A percentile compares a stretch with the other conserved stretches of the same genome.
phyloP scores from a whole-genome alignment of 371 early-diverging fungal genomes.

The Mucor piriformis region DNA sequence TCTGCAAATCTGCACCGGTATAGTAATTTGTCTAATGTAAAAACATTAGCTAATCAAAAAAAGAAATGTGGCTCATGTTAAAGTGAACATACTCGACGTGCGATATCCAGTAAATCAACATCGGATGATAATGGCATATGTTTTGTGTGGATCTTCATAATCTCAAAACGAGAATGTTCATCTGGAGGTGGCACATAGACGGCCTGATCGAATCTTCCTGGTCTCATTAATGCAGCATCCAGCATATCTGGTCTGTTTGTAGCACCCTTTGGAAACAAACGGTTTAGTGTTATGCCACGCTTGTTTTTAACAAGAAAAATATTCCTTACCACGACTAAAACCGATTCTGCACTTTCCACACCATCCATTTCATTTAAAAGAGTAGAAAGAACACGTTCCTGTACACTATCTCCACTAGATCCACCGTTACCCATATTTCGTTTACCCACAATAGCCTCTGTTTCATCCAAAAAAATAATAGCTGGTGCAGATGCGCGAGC shows the following conservation, averaged over 20 bases:
- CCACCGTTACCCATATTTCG: conserved; percentile 72
- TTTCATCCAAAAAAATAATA: conserved; percentile 97
- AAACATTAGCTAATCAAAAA: neutral
- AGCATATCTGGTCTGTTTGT: conserved; percentile 98
- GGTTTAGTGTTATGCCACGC: neutral
- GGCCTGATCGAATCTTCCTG: conserved; percentile 94
- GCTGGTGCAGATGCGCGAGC: conserved; percentile 90
- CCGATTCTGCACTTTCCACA: conserved; percentile 72
- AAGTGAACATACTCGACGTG: conserved; percentile 53
- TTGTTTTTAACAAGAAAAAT: conserved; percentile 21
- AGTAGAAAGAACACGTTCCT: conserved; percentile 87
- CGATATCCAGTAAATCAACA: conserved; percentile 75
- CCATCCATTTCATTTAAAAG: conserved; percentile 98
- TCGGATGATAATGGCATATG: conserved; percentile 71
- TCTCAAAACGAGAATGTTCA: conserved; percentile 72
- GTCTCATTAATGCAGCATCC: conserved; percentile 93
- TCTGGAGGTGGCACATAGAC: conserved; percentile 96
- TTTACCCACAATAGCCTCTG: conserved; percentile 97
- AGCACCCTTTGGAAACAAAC: conserved; percentile 66
- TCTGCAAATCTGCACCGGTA: conserved; percentile 97
- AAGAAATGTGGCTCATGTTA: neutral
- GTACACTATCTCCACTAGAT: conserved; percentile 77
- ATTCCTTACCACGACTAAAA: conserved; percentile 73
- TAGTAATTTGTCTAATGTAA: conserved; percentile 74
- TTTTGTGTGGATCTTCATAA: conserved; percentile 85